Conservation (phyloP, 1,284 basidiomycete genomes). For the Apiotrichum mycotoxinovorans region DNA sequence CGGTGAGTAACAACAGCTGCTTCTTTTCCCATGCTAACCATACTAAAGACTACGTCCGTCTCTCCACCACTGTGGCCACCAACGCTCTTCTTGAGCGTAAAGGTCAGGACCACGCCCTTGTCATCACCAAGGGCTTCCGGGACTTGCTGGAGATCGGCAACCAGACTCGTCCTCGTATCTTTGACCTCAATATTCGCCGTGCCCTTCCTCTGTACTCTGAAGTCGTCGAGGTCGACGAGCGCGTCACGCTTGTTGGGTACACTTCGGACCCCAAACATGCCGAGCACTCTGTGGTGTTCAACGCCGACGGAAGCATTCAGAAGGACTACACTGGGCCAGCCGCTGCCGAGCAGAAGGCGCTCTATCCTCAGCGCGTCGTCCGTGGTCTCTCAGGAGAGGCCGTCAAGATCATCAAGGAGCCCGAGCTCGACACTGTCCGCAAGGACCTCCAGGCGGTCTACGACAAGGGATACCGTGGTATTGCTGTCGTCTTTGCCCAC, state of each 20-base stretch:
- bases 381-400: neutral
- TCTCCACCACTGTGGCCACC: slow-evolving; percentile 91
- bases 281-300: slow-evolving; percentile 70
- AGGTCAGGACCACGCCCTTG: slow-evolving; percentile 81
- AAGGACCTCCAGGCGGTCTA: slow-evolving; percentile 65
- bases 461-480: slow-evolving; percentile 70
- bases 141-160: slow-evolving; percentile 51
- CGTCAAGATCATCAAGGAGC: neutral
- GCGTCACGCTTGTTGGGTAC: slow-evolving; percentile 68
- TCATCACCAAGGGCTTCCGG: slow-evolving; percentile 60
- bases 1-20: slow-evolving; percentile 47
- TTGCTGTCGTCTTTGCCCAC: slow-evolving; percentile 83
- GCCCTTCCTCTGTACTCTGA: slow-evolving; percentile 50
- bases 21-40: neutral
- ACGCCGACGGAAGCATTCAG: slow-evolving; percentile 60
- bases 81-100: slow-evolving; percentile 94
- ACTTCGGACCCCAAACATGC: slow-evolving; percentile 80
- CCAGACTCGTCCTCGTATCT: slow-evolving; percentile 45
- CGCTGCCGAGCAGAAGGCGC: slow-evolving; percentile 13
- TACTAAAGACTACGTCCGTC: slow-evolving; percentile 73
- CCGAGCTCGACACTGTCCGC: slow-evolving; percentile 3
- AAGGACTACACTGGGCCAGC: slow-evolving; percentile 62
- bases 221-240: slow-evolving; percentile 55
- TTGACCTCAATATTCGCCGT: slow-evolving; percentile 48
- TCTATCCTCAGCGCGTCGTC: slow-evolving; percentile 5